A percentile compares a stretch with the other conserved stretches of the same genome.
phyloP scores from a whole-genome alignment of 129 eudicot species.

The Daucus carota region DNA sequence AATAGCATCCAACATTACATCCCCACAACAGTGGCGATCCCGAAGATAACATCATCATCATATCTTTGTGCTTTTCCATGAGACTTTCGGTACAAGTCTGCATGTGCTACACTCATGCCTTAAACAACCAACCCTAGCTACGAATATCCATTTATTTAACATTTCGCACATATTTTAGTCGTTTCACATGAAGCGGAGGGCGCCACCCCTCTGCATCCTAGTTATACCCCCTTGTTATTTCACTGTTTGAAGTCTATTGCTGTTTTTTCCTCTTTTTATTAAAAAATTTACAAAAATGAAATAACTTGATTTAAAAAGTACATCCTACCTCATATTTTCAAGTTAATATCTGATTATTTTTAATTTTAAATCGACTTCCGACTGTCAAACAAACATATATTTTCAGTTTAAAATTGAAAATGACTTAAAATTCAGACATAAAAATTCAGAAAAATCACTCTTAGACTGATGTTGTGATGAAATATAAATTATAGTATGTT shows the following conservation, averaged over 20 bases:
- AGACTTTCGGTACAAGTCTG: conserved; percentile 3
- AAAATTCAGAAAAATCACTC: too few species aligned
- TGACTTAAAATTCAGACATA: too few species aligned
- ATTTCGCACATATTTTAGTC: neutral
- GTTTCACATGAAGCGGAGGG: conserved; percentile 6
- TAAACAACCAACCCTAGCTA: neutral
- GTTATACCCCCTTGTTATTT: neutral
- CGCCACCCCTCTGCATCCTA: neutral
- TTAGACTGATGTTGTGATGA: too few species aligned
- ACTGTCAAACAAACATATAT: too few species aligned
- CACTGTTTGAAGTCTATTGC: neutral
- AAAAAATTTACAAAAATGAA: too few species aligned
- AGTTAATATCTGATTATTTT: too few species aligned
- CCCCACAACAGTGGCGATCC: conserved; percentile 2
- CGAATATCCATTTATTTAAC: neutral
- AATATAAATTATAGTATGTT: too few species aligned
- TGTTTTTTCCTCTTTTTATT: neutral
- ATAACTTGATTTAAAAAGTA: too few species aligned
- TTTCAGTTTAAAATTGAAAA: too few species aligned
- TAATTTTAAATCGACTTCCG: too few species aligned
- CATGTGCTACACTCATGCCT: conserved; percentile 7
- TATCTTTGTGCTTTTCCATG: conserved; percentile 1
- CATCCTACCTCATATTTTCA: too few species aligned
- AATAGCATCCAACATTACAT: neutral
- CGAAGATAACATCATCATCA: conserved; percentile 5